Evolutionary conservation across 257 asterid genomes (phyloP).

Genomic region (Fraxinus pennsylvanica): DNA sequence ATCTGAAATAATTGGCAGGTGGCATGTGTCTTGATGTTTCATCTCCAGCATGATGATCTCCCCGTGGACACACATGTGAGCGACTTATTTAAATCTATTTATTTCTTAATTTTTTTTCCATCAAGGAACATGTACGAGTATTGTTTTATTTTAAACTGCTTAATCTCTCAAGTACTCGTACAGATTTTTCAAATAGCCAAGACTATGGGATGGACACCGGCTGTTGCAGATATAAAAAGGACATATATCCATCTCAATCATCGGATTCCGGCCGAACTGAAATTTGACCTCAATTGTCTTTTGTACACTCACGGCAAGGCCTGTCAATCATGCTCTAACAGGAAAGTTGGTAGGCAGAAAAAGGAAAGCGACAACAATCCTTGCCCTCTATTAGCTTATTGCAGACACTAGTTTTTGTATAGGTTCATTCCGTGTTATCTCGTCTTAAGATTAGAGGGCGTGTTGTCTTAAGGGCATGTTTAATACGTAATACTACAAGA

Average conservation of each 20-base stretch:
- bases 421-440: not conserved
- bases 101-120: not conserved
- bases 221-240: constrained; percentile 53
- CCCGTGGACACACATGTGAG: constrained; percentile 92
- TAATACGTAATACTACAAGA: not conserved
- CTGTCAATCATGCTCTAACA: constrained; percentile 63
- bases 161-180: constrained; percentile 14
- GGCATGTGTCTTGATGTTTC: constrained; percentile 85
- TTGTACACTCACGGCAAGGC: constrained; percentile 80
- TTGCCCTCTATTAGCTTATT: constrained; percentile 63
- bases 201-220: constrained; percentile 75
- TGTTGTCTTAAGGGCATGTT: not conserved
- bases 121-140: not conserved
- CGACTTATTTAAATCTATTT: not conserved
- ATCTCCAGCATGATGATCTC: constrained; percentile 79
- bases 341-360: constrained; percentile 37
- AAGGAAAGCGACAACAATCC: constrained; percentile 30
- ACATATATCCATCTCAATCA: constrained; percentile 72
- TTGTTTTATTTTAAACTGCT: not conserved
- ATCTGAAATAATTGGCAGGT: constrained; percentile 54
- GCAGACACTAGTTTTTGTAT: constrained; percentile 2
- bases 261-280: constrained; percentile 69
- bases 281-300: constrained; percentile 87
- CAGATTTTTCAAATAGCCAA: constrained; percentile 83
- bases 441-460: not conserved